Percentiles rank a stretch among this genome's conserved stretches.
Evolutionary conservation across 2,329 filamentous ascomycete species (phyloP).

Genomic region (Alternaria conjuncta): DNA sequence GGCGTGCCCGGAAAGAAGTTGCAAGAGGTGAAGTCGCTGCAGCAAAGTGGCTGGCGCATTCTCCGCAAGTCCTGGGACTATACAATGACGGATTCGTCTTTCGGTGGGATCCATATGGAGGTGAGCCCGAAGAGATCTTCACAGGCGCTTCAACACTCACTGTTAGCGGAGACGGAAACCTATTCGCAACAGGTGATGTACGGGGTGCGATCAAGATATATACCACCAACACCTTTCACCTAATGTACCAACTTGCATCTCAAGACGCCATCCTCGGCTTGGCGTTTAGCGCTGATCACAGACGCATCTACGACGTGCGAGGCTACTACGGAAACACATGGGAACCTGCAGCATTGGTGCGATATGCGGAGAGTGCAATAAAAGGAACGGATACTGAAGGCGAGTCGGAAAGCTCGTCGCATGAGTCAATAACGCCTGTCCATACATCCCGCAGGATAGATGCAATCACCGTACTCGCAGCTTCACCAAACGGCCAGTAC

Average conservation of each 20-base stretch:
- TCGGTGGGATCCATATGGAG: background rate
- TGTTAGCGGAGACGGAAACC: background rate
- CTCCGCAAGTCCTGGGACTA: background rate
- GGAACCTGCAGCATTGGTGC: background rate
- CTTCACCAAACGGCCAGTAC: background rate
- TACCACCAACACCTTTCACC: background rate
- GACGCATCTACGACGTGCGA: background rate
- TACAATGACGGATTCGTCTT: background rate
- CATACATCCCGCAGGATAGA: background rate
- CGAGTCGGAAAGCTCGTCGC: background rate
- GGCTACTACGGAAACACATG: background rate
- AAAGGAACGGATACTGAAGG: background rate
- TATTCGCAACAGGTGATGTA: background rate
- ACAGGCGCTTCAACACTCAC: background rate
- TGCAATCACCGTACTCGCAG: background rate
- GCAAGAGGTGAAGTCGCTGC: background rate
- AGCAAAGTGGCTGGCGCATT: background rate
- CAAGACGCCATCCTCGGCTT: background rate
- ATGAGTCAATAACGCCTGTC: background rate
- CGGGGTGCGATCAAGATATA: background rate
- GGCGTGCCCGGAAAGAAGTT: background rate
- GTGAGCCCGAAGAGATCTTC: background rate
- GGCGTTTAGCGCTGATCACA: background rate
- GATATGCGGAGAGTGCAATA: background rate
- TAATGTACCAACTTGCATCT: background rate